A percentile compares a stretch with the other conserved stretches of the same genome.
phyloP scores from a whole-genome alignment of 192 early-diverging fungal genomes.

The Blastocladiella britannica region DNA sequence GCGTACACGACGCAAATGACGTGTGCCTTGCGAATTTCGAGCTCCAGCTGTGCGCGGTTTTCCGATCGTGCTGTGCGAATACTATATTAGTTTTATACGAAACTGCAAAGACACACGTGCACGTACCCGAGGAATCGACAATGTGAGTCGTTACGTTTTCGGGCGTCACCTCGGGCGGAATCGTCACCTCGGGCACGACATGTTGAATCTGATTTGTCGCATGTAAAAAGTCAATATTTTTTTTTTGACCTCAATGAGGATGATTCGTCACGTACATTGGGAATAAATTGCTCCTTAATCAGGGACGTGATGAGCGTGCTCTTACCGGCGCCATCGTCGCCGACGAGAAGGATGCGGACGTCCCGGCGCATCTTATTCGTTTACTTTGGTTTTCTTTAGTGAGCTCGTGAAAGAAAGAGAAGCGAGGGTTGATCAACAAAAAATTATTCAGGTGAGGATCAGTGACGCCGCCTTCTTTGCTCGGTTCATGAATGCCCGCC shows the following conservation, averaged over 20 bases:
- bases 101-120: not conserved
- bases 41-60: conserved; percentile 68
- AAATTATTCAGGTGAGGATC: no score
- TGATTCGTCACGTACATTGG: conserved; percentile 63
- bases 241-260: no score
- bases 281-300: conserved; percentile 88
- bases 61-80: conserved; percentile 49
- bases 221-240: no score
- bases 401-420: no score
- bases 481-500: conserved; percentile 92
- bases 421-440: no score
- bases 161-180: conserved; percentile 90
- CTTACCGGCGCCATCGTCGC: conserved; percentile 87
- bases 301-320: conserved; percentile 90
- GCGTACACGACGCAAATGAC: conserved; percentile 97
- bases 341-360: conserved; percentile 81
- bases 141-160: conserved; percentile 95
- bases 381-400: no score
- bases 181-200: conserved; percentile 99
- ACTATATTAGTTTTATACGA: not conserved
- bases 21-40: conserved; percentile 89
- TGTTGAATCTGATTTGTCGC: conserved; percentile 82
- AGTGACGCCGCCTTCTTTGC: conserved; percentile 65
- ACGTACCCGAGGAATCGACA: conserved; percentile 77
- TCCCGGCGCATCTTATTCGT: conserved; percentile 51